These are phyloP conservation scores for Saturnispora silvae DNA, from an alignment of 805 yeast genomes.

Conservation along the genomic window DNA sequence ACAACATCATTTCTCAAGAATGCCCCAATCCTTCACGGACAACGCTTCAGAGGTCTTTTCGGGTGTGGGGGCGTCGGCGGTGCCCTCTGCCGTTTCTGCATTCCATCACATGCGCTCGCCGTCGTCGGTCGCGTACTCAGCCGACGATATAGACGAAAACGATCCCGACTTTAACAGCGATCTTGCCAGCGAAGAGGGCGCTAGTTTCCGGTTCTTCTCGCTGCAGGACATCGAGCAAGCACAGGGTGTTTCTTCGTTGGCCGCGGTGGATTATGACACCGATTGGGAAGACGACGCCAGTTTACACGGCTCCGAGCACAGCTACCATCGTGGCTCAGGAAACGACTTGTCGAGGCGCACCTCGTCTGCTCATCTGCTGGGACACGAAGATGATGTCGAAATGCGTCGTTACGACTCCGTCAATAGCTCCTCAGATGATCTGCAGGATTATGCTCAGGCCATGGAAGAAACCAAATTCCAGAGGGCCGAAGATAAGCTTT, in stretches of 20 bases:
- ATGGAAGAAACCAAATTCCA: slow-evolving; percentile 10
- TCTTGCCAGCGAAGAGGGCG: background rate
- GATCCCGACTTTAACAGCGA: background rate
- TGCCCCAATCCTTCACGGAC: too few species aligned
- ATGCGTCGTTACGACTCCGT: slow-evolving; percentile 9
- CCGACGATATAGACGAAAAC: background rate
- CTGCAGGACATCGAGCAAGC: slow-evolving; percentile 77
- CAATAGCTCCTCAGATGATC: slow-evolving; percentile 13
- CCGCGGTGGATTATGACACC: slow-evolving; percentile 58
- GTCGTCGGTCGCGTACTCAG: slow-evolving; percentile 14
- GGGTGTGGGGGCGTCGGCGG: slow-evolving; percentile 66
- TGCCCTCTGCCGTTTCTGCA: slow-evolving; percentile 69
- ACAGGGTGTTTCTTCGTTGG: slow-evolving; percentile 71
- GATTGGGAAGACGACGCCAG: slow-evolving; percentile 52
- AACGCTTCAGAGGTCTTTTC: slow-evolving; percentile 63
- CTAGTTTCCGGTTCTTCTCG: slow-evolving; percentile 64
- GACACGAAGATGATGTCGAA: background rate
- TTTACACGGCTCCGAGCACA: background rate
- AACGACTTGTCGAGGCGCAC: too few species aligned
- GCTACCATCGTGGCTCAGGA: background rate
- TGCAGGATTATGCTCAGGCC: slow-evolving; percentile 8
- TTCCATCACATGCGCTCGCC: slow-evolving; percentile 43
- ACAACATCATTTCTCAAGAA: background rate
- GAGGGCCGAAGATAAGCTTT: slow-evolving; percentile 31
- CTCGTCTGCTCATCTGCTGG: background rate